A percentile compares a stretch with the other conserved stretches of the same genome.
Conservation (phyloP, 345 rosid genomes). For the Populus nigra region DNA sequence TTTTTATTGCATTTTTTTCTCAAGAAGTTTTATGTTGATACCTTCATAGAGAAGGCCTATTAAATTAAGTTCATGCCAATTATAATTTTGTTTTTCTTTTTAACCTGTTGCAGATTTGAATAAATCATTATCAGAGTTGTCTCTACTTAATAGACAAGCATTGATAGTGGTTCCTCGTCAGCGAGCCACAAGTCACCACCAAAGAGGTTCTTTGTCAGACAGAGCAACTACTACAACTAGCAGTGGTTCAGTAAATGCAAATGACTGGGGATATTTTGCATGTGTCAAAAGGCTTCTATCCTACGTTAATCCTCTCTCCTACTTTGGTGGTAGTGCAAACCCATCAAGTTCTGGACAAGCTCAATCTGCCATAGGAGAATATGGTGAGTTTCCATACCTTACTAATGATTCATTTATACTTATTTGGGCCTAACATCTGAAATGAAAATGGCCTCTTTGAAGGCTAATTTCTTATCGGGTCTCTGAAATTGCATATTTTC, state of each 20-base stretch:
- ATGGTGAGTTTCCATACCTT: conserved; percentile 34
- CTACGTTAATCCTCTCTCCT: conserved; percentile 74
- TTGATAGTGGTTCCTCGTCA: conserved; percentile 66
- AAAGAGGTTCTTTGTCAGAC: conserved; percentile 38
- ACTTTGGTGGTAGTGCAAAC: conserved; percentile 48
- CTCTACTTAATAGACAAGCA: conserved; percentile 77
- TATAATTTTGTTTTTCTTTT: not conserved
- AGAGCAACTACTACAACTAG: conserved; percentile 20
- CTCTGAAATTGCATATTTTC: not conserved
- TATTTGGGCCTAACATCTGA: not conserved
- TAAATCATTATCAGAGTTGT: conserved; percentile 66
- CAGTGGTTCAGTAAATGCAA: conserved; percentile 33
- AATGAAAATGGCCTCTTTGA: not conserved
- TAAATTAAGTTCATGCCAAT: not conserved
- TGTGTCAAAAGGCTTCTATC: conserved; percentile 52
- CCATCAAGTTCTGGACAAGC: conserved; percentile 48
- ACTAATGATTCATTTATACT: not conserved
- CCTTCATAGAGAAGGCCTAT: not conserved
- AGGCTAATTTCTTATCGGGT: not conserved
- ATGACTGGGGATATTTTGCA: conserved; percentile 64
- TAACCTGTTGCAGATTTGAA: conserved; percentile 54
- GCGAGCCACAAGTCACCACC: conserved; percentile 32
- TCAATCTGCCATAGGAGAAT: conserved; percentile 43
- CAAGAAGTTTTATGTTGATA: not conserved
- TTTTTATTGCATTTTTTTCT: not conserved